Base-by-base conservation (phyloP, 2,329 filamentous ascomycete genomes). In the Passalora sequoiae region DNA sequence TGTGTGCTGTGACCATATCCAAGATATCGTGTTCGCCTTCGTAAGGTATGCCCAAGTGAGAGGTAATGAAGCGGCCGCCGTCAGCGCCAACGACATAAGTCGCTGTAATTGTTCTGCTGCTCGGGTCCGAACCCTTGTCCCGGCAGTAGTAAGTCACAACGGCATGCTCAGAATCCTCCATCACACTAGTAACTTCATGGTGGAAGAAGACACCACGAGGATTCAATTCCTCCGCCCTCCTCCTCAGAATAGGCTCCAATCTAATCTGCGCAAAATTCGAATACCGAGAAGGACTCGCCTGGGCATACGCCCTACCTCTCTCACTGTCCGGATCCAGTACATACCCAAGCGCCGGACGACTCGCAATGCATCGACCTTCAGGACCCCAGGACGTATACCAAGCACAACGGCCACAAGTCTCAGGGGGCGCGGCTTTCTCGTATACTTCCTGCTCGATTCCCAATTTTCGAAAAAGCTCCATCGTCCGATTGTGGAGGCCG, bases 181-280 rank as follows among this genome's bases (percentile, higher is more conserved):
- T n/a, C n/a, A n/a, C n/a, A n/a, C n/a, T n/a, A n/a, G n/a, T n/a
- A n/a, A 66, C 61, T 39, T 64, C 60, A 9, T 53, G 46, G 3
- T 43, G 33, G 38, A 60, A 63, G 16, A 42, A 41, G n/a, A 67
- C 49, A 1, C 56, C 60, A 2, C 46, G 33, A 1, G 60, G 58
- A 43, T 62, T 65, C 24, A 65, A 47, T 40, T 61, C 56, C 21
- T 46, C 33, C 7, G 63, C 64, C 19, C 57, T 44, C 21, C 50
- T 41, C 29, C 51, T 46, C 20, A 67, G 46, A 22, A 67, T 57
- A 12, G 64, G 65, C 48, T 68, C 65, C 10, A 65, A 46, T n/a
- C 63, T 55, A 10, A 67, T 64, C 43, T 66, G 63, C 8, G 63
- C 60, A 24, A 66, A 38, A 4, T 59, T 59, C 15, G 46, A 46